These are phyloP conservation scores for Phytophthora syringae DNA, from an alignment of 352 stramenopile genomes.

Conservation along the genomic window DNA sequence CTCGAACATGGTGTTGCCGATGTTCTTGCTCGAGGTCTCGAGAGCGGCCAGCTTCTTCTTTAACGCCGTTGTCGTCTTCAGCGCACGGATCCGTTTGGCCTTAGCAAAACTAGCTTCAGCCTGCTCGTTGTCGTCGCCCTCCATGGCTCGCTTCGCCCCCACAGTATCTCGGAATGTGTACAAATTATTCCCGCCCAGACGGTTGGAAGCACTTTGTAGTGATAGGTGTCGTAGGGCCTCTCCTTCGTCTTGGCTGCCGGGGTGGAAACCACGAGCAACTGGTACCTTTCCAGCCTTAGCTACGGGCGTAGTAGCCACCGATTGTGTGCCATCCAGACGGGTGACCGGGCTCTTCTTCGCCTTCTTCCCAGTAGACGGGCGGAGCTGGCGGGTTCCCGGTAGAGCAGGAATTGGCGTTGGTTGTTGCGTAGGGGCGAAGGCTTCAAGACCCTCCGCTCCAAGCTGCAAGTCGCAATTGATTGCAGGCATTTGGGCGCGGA, in stretches of 20 bases:
- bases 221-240: neutral
- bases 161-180: neutral
- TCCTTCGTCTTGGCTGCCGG: no score
- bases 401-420: neutral
- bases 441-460: neutral
- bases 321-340: no score
- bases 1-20: neutral
- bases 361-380: no score
- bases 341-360: no score
- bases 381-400: no score
- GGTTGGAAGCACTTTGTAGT: neutral
- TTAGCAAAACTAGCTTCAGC: constrained; percentile 6
- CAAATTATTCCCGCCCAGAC: neutral
- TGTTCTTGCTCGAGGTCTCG: neutral
- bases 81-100: neutral
- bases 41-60: neutral
- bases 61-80: neutral
- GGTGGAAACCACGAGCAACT: no score
- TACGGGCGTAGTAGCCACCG: no score
- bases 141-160: neutral
- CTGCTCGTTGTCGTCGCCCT: neutral
- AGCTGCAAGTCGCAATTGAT: neutral
- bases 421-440: neutral
- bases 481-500: no score
- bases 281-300: no score